phyloP scores from a whole-genome alignment of 2,329 filamentous ascomycete genomes.

The Sporothrix curviconia region DNA sequence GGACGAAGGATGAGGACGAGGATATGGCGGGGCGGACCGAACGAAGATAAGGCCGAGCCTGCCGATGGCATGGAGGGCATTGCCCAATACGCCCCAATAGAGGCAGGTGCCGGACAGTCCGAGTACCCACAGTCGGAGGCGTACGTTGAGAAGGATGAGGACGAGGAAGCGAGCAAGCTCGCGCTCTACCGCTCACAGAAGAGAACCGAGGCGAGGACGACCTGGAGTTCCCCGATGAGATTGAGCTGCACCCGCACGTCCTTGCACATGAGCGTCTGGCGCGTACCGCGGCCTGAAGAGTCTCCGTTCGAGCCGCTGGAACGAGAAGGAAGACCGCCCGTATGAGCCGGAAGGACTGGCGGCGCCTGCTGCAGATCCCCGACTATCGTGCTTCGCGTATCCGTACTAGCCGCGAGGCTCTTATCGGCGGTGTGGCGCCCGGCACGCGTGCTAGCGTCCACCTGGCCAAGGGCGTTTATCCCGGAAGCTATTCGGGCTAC shows the following conservation, averaged over 20 bases:
- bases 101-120: slow-evolving; percentile 59
- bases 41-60: slow-evolving; percentile 58
- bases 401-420: slow-evolving; percentile 68
- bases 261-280: slow-evolving; percentile 77
- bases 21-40: slow-evolving; percentile 31
- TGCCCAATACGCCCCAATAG: slow-evolving; percentile 61
- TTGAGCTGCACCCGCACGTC: slow-evolving; percentile 84
- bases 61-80: slow-evolving; percentile 69
- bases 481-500: slow-evolving; percentile 37
- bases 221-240: slow-evolving; percentile 92
- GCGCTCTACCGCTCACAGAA: slow-evolving; percentile 74
- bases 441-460: slow-evolving; percentile 80
- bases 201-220: slow-evolving; percentile 85
- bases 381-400: slow-evolving; percentile 84
- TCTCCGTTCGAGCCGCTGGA: slow-evolving; percentile 79
- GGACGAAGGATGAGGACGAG: slow-evolving; percentile 51
- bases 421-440: slow-evolving; percentile 78
- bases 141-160: slow-evolving; percentile 80
- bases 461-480: slow-evolving; percentile 35
- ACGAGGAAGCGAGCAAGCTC: slow-evolving; percentile 68
- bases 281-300: slow-evolving; percentile 91
- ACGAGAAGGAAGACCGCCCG: slow-evolving; percentile 76
- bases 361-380: slow-evolving; percentile 74
- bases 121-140: slow-evolving; percentile 93
- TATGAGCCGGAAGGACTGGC: slow-evolving; percentile 89